Evolutionary conservation across 2,329 filamentous ascomycete genomes (phyloP).

Genomic region (Aspergillus udagawae): DNA sequence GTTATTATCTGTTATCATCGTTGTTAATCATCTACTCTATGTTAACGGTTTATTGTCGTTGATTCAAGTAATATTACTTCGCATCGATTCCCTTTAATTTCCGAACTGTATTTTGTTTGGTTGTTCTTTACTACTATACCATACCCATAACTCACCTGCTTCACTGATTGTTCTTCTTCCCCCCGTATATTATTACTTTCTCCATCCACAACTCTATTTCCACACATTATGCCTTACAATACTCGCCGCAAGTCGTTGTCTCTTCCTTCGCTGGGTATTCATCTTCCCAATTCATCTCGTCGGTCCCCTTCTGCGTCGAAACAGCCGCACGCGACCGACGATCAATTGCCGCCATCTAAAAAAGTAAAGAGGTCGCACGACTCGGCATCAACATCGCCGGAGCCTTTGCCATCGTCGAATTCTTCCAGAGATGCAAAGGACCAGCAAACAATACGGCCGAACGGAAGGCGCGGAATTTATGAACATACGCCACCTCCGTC

Average conservation of each 20-base stretch:
- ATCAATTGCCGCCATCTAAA: slow-evolving; percentile 53
- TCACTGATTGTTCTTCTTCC: slow-evolving; percentile 1
- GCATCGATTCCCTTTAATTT: not conserved
- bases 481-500: slow-evolving; percentile 80
- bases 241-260: slow-evolving; percentile 95
- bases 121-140: not conserved
- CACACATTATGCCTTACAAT: slow-evolving; percentile 76
- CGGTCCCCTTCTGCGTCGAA: slow-evolving; percentile 61
- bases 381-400: slow-evolving; percentile 40
- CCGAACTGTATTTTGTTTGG: not conserved
- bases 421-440: slow-evolving; percentile 29
- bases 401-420: slow-evolving; percentile 26
- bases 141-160: slow-evolving; percentile 1
- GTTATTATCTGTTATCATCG: slow-evolving; percentile 5
- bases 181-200: slow-evolving; percentile 6
- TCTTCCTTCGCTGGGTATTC: slow-evolving; percentile 86
- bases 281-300: slow-evolving; percentile 62
- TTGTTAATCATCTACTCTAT: slow-evolving; percentile 8
- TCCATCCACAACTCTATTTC: slow-evolving; percentile 2
- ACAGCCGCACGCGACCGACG: slow-evolving; percentile 57
- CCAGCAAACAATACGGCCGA: slow-evolving; percentile 18
- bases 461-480: slow-evolving; percentile 47
- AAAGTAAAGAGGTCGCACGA: slow-evolving; percentile 76
- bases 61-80: not conserved
- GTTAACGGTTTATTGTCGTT: not conserved